Evolutionary conservation across 2,329 filamentous ascomycete genomes (phyloP).

Genomic region (Trichophyton mentagrophytes): DNA sequence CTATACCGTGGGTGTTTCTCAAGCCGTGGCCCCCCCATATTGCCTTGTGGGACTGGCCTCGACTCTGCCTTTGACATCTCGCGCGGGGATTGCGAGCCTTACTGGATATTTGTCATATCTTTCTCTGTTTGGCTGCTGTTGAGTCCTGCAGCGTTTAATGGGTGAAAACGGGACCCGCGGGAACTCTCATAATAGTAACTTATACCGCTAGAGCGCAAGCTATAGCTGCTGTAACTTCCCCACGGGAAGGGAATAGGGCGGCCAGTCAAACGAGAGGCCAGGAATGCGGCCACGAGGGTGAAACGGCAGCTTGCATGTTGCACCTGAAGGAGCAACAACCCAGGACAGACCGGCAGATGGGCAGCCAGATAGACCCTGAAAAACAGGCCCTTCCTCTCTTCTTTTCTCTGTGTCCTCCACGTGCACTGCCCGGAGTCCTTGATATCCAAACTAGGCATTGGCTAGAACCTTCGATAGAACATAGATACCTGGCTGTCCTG

Average conservation of each 20-base stretch:
- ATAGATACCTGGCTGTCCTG: neutral
- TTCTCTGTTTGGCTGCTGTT: neutral
- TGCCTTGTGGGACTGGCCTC: neutral
- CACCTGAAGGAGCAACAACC: neutral
- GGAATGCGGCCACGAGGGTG: neutral
- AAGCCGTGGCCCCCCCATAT: neutral
- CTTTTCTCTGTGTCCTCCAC: neutral
- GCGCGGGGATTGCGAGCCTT: neutral
- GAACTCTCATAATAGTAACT: neutral
- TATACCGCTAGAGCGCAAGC: neutral
- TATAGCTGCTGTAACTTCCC: neutral
- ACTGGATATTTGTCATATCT: neutral
- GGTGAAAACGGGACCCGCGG: neutral
- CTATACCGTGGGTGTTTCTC: neutral
- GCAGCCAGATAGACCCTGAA: no score
- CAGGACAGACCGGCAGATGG: neutral
- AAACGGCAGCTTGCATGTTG: conserved; percentile 2
- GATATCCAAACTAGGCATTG: neutral
- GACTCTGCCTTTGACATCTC: neutral
- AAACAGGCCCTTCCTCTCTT: neutral
- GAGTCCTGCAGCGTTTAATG: neutral
- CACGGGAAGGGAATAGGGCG: conserved; percentile 1
- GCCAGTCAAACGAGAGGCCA: neutral
- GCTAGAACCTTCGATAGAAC: neutral
- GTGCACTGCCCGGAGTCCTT: neutral